Evolutionary conservation across 495 filamentous ascomycete genomes (phyloP), one percentile per base, ranked within the genome.

Genomic region (Trichoderma asperelloides): DNA sequence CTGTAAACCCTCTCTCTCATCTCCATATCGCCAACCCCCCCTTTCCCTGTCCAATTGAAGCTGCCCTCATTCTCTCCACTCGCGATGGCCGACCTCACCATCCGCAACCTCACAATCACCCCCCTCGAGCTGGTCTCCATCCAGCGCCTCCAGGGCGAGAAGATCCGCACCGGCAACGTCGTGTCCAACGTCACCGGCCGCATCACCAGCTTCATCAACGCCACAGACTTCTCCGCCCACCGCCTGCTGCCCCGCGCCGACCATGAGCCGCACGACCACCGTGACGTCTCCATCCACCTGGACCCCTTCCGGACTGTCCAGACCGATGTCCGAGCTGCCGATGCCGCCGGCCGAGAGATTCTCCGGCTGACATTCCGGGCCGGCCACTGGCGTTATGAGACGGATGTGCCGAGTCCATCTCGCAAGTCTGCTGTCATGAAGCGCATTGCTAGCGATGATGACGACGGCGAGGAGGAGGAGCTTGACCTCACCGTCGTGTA

Each of bases 61-160:
- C n/a, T 16, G 5, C 12, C 8, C 23, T 25, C 1, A 27, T 27
- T 25, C 8, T n/a, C 51, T 21, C 25, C 2, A 8, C 25, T 27
- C 55, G 65, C 62, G 68, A 77, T 79, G 78, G 71, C 74, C 62
- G 70, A 80, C 66, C 77, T 98, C 57, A 92, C 86, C 6, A 87
- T 98, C 74, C 93, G 94, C 70, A 98, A 98, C 74, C 82, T 97
- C 67, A 94, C 93, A 45, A 79, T 86, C 68, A 90, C 83, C 7
- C 81, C 87, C 1, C 78, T 97, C 37, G 84, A 87, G 57, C 79
- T 98, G 70, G 91, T 86, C 76, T 77, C 84, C 66, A 80, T 96
- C 66, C 89, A 96, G 75, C 89, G 86, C 67, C 92, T 93, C 72
- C 85, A 79, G 69, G 77, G 79, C 0, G 76, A 82, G 51, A 71